Base-by-base conservation (phyloP, 2,329 filamentous ascomycete genomes). In the Nemania bipapillata region DNA sequence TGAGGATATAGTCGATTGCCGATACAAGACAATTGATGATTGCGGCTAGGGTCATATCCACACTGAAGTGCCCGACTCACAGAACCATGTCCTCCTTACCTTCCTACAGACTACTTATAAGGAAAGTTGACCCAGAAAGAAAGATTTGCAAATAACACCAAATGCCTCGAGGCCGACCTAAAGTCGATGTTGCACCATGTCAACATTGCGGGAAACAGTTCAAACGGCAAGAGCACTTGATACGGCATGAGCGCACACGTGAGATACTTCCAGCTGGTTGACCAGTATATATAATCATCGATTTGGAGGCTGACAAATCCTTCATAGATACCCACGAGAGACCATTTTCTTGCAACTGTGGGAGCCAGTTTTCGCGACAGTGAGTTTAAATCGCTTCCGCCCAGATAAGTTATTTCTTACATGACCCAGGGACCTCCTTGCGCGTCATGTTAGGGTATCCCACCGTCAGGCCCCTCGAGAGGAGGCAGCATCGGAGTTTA, bases 161-260 rank as follows among this genome's bases (percentile, higher is more conserved):
- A 58, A 66, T 66, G 66, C 70, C 70, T 65, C 70, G 65, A 57
- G 70, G 68, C 20, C 64, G 68, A 53, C 68, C 65, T 30, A 72
- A 35, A 50, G 35, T 54, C 15, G 45, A 30, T 4, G 49, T 70
- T 47, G 56, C 70, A 12, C 75, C 76, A 11, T 80, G 79, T 61
- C 73, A 66, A 20, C 75, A 75, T 66, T 80, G 79, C 60, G 70
- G 72, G 6, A 77, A 74, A 59, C 70, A 73, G 35, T 80, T 80
- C 64, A 77, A 75, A 62, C 73, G 79, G 45, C 66, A 71, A 37
- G 79, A 80, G 32, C 78, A 80, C 54, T 60, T 79, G 22, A 62
- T 75, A 20, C 74, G 79, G 15, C 79, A 80, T 67, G 75, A 79
- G 37, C 72, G 75, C n/a, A 77, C 75, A 7, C 76, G 75, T 76